A percentile compares a stretch with the other conserved stretches of the same genome.
phyloP scores from a whole-genome alignment of 345 rosid species.

The Cardamine resedifolia region DNA sequence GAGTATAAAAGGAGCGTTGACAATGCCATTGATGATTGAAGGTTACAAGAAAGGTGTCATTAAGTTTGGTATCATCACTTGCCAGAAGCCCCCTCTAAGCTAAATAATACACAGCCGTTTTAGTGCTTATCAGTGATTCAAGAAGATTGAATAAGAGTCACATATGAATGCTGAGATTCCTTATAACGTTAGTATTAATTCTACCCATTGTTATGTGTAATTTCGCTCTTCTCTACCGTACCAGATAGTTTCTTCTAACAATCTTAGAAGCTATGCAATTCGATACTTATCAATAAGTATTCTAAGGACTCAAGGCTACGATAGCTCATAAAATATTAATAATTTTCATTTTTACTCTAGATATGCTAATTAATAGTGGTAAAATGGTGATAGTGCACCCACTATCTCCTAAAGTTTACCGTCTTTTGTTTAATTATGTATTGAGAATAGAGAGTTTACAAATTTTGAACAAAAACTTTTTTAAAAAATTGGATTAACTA shows the following conservation, averaged over 20 bases:
- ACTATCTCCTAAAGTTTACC: too few species aligned
- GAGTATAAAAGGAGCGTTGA: constrained; percentile 81
- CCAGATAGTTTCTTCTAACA: background rate
- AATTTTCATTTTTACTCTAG: too few species aligned
- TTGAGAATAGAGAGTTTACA: too few species aligned
- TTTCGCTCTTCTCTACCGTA: background rate
- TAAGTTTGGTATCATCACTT: constrained; percentile 73
- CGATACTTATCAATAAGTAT: constrained; percentile 14
- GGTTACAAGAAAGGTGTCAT: constrained; percentile 85
- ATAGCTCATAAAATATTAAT: too few species aligned
- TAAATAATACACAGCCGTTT: background rate
- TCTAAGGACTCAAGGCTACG: constrained; percentile 3
- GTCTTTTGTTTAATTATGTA: too few species aligned
- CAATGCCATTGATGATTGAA: constrained; percentile 89
- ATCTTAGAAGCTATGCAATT: background rate
- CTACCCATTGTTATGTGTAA: background rate
- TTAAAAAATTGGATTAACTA: too few species aligned
- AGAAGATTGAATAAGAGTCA: constrained; percentile 14
- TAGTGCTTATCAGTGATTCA: constrained; percentile 6
- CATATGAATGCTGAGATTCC: background rate
- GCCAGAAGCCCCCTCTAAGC: constrained; percentile 59
- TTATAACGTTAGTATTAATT: background rate
- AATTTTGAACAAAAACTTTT: too few species aligned
- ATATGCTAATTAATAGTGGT: too few species aligned
- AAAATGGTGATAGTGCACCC: too few species aligned